Base-by-base conservation (phyloP, 768 basidiomycete species). In the Boletellus ananas region DNA sequence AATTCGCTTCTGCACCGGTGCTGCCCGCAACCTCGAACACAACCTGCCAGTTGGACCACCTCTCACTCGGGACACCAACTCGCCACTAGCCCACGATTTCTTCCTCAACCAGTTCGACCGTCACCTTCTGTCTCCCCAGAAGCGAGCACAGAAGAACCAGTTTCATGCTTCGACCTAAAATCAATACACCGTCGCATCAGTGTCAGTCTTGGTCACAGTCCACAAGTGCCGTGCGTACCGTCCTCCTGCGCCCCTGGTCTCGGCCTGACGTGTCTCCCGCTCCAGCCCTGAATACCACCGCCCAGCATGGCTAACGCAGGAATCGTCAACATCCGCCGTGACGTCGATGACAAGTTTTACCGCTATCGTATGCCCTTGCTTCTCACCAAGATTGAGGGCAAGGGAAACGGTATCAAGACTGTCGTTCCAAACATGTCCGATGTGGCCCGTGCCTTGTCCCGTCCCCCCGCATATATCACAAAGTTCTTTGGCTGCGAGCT, bases 401-500 rank as follows among this genome's bases (percentile, higher is more conserved):
- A 94, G 71, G 96, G 96, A 53, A 99, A 99, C 69, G 96, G 96
- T 62, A 98, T 99, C 74, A 99, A 99, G 77, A 99, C 96, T 40
- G 94, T 99, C 65, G 74, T 97, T 47, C 94, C 94, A 17, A 99
- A 99, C 74, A 97, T 99, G 93, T 83, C 91, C 52, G 96, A 98
- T 70, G 87, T 99, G 58, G 92, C 95, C 42, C 87, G 92, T 56
- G 94, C 96, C 39, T 82, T 99, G 58, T 90, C 86, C 63, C 87
- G 96, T 51, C 95, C 95, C 52, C 89, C 96, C 23, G 81, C 94
- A 37, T 96, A 98, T 69, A 88, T 95, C 55, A 97, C 95, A 71
- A 99, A 99, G 72, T 99, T 94, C 79, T 98, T 99, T 63, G 96
- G 96, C 29, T 94, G 90, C 69, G 96, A 99, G 70, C 86, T 98